Evolutionary conservation across 495 filamentous ascomycete species (phyloP), one percentile per base, ranked within the genome.

Genomic region (Podospora fimiseda): DNA sequence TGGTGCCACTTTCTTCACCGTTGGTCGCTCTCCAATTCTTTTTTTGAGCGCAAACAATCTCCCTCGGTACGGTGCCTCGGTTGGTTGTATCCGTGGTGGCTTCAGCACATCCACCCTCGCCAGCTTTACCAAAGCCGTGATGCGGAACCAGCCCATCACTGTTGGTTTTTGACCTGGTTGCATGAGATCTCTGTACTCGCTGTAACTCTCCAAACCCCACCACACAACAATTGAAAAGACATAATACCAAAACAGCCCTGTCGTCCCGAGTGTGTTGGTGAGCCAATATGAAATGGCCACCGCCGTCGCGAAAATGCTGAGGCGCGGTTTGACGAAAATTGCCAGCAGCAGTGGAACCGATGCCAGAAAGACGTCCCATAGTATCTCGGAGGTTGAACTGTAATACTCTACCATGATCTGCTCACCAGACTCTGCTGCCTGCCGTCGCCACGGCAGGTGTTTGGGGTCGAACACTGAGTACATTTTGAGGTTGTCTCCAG

Each of bases 331-430:
- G 0, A 47, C 8, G 13, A 13, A 15, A 14, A 30, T 14, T 9
- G 11, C 21, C n/a, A 47, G 7, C 8, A 47, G 22, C 5, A 47
- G 14, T 2, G 44, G 44, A 11, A 47, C 22, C 3, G 44, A 47
- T 9, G 44, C 44, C 8, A 47, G 44, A 6, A 24, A 47, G n/a
- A 47, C 21, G 44, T 47, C 44, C 44, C 44, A 47, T 27, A 47
- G 4, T 15, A 47, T 24, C 23, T 47, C 44, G 11, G 21, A 21
- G 21, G 8, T 16, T 20, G 20, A 24, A 14, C 20, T 47, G 44
- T 47, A 47, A 11, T 47, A 33, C 33, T 47, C 27, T 5, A 11
- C 11, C 27, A 33, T 33, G 27, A 33, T 33, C 11, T 5, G 27
- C n/a, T n/a, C n/a, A n/a, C n/a, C n/a, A n/a, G n/a, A n/a, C 27